Evolutionary conservation across 192 early-diverging fungal genomes (phyloP), one percentile per base, ranked within the genome.

Genomic region (Rhizoclosmatium globosum): DNA sequence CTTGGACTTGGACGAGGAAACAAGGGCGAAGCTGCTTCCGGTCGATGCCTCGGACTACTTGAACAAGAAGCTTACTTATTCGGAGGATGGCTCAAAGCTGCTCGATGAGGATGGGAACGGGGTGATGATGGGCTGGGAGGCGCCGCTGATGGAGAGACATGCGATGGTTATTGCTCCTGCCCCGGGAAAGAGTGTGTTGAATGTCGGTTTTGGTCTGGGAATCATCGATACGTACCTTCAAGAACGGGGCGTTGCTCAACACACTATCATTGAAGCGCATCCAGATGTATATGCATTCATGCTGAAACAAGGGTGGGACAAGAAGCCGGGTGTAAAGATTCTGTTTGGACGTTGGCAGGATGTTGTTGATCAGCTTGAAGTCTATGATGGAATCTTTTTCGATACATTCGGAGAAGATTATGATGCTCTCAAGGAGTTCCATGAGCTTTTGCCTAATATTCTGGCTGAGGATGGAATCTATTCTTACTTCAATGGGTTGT

Each of bases 51-150:
- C 89, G 64, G 92, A 91, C 23, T 99, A 94, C 78, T 85, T 99
- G 43, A 78, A 86, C 39, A 91, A 92, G 61, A 90, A 90, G 21
- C 88, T 99, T 2, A 91, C 89, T 57, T 99, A 94, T 77, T 88
- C 89, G 4, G 91, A 92, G 46, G 66, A 68, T 41, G 66, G 66
- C 39, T 23, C 11, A 31, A 89, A 87, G 53, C 81, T 99, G 19
- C 77, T 98, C 72, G 97, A 99, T 77, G 90, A 86, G 3, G 93
- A 96, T 64, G 89, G 90, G 45, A 95, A 99, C 84, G 96, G 91
- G 59, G 96, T 99, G 2, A 98, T 98, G 96, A 99, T 99, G 97
- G 94, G 92, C 59, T 99, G 97, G 97, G 97, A 99, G 79, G 83
- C 88, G 3, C 95, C 95, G 31, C 79, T 99, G 67, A 99, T 99